Conservation (phyloP, 305 asterid genomes). For the Galium porrigens region DNA sequence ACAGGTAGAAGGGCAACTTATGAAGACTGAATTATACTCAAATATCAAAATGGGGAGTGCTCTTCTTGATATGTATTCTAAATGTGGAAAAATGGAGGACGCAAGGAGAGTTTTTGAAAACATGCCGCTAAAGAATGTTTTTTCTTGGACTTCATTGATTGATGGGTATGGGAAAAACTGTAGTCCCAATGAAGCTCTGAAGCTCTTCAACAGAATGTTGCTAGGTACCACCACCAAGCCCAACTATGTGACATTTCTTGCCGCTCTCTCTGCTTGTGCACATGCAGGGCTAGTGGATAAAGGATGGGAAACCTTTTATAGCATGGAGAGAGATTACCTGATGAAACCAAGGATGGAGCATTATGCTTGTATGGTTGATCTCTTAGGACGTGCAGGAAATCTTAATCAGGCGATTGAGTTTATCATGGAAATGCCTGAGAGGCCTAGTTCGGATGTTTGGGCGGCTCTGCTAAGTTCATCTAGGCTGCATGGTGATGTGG, state of each 20-base stretch:
- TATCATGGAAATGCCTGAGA: conserved; percentile 46
- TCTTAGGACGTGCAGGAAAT: conserved; percentile 77
- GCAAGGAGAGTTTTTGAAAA: conserved; percentile 47
- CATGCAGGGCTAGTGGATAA: conserved; percentile 61
- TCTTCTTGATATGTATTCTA: conserved; percentile 69
- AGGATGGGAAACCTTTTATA: conserved; percentile 51
- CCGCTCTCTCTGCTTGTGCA: conserved; percentile 69
- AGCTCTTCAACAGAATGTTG: conserved; percentile 46
- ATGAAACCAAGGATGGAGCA: conserved; percentile 83
- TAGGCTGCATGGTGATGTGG: conserved; percentile 70
- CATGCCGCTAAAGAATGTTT: conserved; percentile 63
- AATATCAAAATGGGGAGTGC: conserved; percentile 67
- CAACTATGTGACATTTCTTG: conserved; percentile 61
- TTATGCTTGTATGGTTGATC: conserved; percentile 72
- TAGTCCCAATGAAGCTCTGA: conserved; percentile 47
- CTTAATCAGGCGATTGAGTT: conserved; percentile 52
- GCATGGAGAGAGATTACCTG: conserved; percentile 41
- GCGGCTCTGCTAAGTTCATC: conserved; percentile 73
- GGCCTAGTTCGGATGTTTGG: conserved; percentile 79
- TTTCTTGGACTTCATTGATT: conserved; percentile 88
- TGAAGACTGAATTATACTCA: conserved; percentile 35
- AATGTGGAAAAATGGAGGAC: conserved; percentile 63
- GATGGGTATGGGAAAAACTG: conserved; percentile 91
- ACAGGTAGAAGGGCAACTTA: conserved; percentile 51
- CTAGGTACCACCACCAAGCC: conserved; percentile 26